Evolutionary conservation across 106 monocot species (phyloP).

Genomic region (Cymbidium sinense): DNA sequence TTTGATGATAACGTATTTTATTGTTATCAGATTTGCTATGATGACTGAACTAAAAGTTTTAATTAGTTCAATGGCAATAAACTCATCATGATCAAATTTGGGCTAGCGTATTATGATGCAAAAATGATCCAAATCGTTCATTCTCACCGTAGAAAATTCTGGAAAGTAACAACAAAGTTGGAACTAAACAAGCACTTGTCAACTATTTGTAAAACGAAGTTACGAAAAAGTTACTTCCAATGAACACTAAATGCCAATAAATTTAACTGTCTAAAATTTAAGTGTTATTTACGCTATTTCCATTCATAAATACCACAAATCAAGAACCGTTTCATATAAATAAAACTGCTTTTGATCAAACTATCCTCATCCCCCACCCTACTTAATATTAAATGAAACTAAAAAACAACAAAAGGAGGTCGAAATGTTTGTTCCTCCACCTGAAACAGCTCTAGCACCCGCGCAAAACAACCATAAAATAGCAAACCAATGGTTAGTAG

Average conservation of each 20-base stretch:
- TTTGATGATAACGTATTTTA: too few relatives aligned
- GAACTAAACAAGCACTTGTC: too few relatives aligned
- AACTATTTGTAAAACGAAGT: too few relatives aligned
- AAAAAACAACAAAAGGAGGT: background rate
- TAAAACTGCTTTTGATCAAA: background rate
- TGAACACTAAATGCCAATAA: background rate
- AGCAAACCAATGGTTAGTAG: background rate
- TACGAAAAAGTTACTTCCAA: background rate
- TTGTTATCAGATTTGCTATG: too few relatives aligned
- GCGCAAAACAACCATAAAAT: background rate
- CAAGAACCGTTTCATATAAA: background rate
- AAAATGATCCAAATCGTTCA: too few relatives aligned
- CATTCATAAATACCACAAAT: background rate
- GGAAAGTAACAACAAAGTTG: too few relatives aligned
- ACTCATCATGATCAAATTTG: too few relatives aligned
- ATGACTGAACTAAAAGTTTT: too few relatives aligned
- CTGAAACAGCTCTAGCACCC: background rate
- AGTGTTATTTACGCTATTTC: background rate
- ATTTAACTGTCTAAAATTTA: background rate
- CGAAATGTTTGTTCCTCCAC: background rate
- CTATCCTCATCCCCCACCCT: background rate
- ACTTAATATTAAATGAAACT: background rate
- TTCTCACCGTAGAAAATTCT: too few relatives aligned
- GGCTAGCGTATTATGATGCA: too few relatives aligned
- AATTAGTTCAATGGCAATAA: too few relatives aligned